Base-by-base conservation (phyloP, 1,284 basidiomycete genomes). In the Irpex sp. region DNA sequence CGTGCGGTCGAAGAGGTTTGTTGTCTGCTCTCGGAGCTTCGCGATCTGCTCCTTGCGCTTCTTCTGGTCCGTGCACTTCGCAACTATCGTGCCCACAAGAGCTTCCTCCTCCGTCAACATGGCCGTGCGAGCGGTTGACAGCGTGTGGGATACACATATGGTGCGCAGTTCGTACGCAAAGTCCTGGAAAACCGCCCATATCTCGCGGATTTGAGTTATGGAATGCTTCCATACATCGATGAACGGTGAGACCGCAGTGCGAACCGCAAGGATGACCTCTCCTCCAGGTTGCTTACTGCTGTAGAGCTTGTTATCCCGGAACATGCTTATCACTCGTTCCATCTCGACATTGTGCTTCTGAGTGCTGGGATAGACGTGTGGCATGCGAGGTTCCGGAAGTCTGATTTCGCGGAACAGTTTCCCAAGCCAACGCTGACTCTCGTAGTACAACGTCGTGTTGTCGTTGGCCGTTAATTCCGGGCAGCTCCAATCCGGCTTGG, bases 401-500 rank as follows among this genome's bases (percentile, higher is more conserved):
- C 80, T 73, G 59, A 86, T 81, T 2, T 64, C 79, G 52, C 83
- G 75, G 65, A 81, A 86, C 8, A 86, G 75, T 59, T 70, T 71
- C 4, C 84, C 84, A 53, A 86, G 80, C 16, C 80, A 81, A 54
- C 73, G 72, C 5, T 66, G 36, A 66, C 82, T 84, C 57, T 65
- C 57, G 66, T 86, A 86, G 64, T 77, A 82, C 5, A 58, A 16
- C 23, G 9, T 51, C 12, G 49, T 47, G 35, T 61, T 57, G 36
- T 61, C 56, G 54, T 33, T 33, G 33, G 48, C 42, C 18, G 33
- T 36, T 16, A 58, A 21, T 23, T 61, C 60, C 4, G 60, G 60
- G 14, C 21, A 21, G 36, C 37, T 54, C 89, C 88, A 91, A 68
- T 90, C 88, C 0, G 88, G 89, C 65, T 85, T 89, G 68, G 77